Percentiles rank a stretch among this genome's conserved stretches.
These are phyloP conservation scores for Gonapodya prolifera DNA, from an alignment of 192 early-diverging fungal genomes.

Conservation along the genomic window DNA sequence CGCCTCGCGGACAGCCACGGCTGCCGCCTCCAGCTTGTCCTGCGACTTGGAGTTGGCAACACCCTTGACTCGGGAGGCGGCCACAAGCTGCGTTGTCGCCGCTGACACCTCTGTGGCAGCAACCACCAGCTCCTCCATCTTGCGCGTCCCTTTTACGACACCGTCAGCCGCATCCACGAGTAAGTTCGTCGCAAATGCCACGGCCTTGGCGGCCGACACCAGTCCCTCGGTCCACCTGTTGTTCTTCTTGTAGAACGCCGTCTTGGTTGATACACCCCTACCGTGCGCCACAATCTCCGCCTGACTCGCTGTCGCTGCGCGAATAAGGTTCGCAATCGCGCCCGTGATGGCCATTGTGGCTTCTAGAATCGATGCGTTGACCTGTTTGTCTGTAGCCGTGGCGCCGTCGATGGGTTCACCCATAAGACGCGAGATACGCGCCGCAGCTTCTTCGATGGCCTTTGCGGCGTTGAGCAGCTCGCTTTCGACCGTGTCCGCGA, in stretches of 20 bases:
- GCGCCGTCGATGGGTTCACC: slow-evolving; percentile 59
- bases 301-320: slow-evolving; percentile 86
- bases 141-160: slow-evolving; percentile 76
- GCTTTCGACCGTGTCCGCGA: slow-evolving; percentile 82
- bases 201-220: slow-evolving; percentile 89
- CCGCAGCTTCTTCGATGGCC: slow-evolving; percentile 83
- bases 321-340: slow-evolving; percentile 87
- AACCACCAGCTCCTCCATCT: slow-evolving; percentile 92
- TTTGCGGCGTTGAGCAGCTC: slow-evolving; percentile 86
- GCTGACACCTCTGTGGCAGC: slow-evolving; percentile 93
- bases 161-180: slow-evolving; percentile 95
- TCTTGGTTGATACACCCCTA: slow-evolving; percentile 59
- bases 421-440: slow-evolving; percentile 66
- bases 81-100: slow-evolving; percentile 91
- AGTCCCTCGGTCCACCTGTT: slow-evolving; percentile 99
- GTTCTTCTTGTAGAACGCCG: slow-evolving; percentile 98
- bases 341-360: slow-evolving; percentile 86
- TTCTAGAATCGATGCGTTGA: slow-evolving; percentile 81
- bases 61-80: slow-evolving; percentile 91
- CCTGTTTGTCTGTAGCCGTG: slow-evolving; percentile 66
- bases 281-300: slow-evolving; percentile 95
- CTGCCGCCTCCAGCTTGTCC: slow-evolving; percentile 83
- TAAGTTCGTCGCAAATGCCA: slow-evolving; percentile 82
- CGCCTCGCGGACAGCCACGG: slow-evolving; percentile 85
- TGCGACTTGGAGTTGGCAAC: slow-evolving; percentile 85